Percentiles rank a stretch among this genome's conserved stretches.
These are phyloP conservation scores for Verticillium nonalfalfae DNA, from an alignment of 2,329 filamentous ascomycete genomes.

Conservation along the genomic window DNA sequence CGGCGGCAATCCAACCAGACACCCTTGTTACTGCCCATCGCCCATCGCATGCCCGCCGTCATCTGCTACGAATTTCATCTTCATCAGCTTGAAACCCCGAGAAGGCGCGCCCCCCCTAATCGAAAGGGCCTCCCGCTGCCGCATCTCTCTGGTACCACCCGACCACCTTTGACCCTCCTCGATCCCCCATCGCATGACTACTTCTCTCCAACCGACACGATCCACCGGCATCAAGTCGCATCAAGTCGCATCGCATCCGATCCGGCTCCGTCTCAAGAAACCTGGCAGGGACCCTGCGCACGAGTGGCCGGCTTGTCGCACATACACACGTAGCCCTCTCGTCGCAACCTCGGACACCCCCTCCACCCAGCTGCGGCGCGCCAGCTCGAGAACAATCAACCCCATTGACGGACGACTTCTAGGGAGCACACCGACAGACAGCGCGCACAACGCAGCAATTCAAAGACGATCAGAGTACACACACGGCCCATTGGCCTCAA, in stretches of 20 bases:
- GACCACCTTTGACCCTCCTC: neutral
- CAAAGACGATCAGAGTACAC: neutral
- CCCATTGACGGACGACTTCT: neutral
- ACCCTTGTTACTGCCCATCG: neutral
- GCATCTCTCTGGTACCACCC: neutral
- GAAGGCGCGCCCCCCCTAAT: neutral
- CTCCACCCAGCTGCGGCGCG: neutral
- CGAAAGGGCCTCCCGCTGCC: neutral
- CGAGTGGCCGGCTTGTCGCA: neutral
- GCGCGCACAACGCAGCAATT: neutral
- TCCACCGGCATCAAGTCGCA: neutral
- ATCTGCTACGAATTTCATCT: constrained; percentile 3
- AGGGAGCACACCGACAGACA: neutral
- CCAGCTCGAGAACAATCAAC: neutral
- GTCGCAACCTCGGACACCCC: neutral
- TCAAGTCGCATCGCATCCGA: neutral
- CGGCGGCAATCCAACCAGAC: neutral
- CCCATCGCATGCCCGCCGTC: neutral
- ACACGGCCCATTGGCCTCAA: constrained; percentile 4
- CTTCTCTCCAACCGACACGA: neutral
- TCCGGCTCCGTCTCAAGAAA: neutral
- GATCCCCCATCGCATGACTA: neutral
- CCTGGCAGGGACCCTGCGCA: neutral
- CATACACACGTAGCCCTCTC: neutral
- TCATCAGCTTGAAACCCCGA: constrained; percentile 4